phyloP scores from a whole-genome alignment of 2,329 filamentous ascomycete species.

The Calycina marina region DNA sequence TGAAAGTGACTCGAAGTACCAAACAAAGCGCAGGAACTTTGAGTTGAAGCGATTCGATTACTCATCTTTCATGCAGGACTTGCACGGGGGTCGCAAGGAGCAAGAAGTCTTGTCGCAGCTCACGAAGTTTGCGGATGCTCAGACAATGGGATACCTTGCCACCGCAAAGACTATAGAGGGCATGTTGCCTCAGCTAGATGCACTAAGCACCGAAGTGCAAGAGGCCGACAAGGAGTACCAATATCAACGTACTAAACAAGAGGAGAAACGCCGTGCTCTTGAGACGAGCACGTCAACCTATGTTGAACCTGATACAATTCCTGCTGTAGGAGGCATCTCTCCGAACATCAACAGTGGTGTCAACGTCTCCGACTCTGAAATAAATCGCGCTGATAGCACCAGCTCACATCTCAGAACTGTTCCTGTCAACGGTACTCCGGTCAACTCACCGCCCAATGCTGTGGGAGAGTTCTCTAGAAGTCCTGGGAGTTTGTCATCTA shows the following conservation, averaged over 20 bases:
- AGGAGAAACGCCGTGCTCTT: conserved; percentile 79
- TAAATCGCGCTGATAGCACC: conserved; percentile 61
- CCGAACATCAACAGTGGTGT: conserved; percentile 18
- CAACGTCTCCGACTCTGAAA: conserved; percentile 46
- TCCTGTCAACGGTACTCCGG: conserved; percentile 27
- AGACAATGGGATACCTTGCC: conserved; percentile 68
- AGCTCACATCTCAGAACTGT: conserved; percentile 48
- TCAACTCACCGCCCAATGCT: conserved; percentile 20
- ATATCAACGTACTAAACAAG: conserved; percentile 83
- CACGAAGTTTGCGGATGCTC: conserved; percentile 83
- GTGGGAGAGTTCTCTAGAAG: conserved; percentile 31
- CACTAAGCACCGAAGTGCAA: conserved; percentile 74
- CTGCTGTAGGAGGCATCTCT: conserved; percentile 25
- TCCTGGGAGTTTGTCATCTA: conserved; percentile 36
- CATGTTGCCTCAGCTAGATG: conserved; percentile 79
- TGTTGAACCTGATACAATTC: conserved; percentile 50
- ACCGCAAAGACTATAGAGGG: conserved; percentile 79
- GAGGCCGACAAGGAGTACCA: conserved; percentile 95
- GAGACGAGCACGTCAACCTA: conserved; percentile 75
- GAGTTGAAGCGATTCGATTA: conserved; percentile 98
- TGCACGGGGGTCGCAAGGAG: conserved; percentile 97
- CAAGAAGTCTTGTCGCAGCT: conserved; percentile 91
- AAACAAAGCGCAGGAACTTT: conserved; percentile 83
- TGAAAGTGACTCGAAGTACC: conserved; percentile 93
- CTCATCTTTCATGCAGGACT: conserved; percentile 96